Evolutionary conservation across 2,329 filamentous ascomycete genomes (phyloP).

Genomic region (Colletotrichum sp.): DNA sequence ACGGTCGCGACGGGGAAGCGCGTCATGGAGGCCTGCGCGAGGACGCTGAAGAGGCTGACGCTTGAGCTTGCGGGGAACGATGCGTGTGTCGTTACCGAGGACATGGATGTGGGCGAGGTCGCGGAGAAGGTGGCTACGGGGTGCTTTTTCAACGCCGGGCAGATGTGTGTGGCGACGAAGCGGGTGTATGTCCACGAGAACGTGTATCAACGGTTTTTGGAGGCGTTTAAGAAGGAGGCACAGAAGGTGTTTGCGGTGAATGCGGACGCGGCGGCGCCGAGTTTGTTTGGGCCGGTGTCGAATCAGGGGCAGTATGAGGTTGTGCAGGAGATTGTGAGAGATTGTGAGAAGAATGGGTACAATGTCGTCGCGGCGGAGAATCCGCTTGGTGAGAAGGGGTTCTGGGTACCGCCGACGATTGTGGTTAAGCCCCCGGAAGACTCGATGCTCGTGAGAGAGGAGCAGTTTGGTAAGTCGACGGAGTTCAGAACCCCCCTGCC

Average conservation of each 20-base stretch:
- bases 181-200: constrained; percentile 64
- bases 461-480: constrained; percentile 41
- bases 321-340: constrained; percentile 51
- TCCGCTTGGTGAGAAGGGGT: constrained; percentile 44
- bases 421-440: constrained; percentile 63
- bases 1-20: constrained; percentile 54
- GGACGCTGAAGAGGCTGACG: constrained; percentile 57
- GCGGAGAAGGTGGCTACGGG: constrained; percentile 46
- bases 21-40: constrained; percentile 52
- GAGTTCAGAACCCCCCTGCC: not conserved
- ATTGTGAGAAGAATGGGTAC: constrained; percentile 22
- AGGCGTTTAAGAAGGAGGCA: constrained; percentile 30
- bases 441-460: constrained; percentile 58
- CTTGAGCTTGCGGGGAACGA: constrained; percentile 62
- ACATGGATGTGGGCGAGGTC: constrained; percentile 52
- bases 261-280: not conserved
- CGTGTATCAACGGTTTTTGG: constrained; percentile 60
- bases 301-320: constrained; percentile 68
- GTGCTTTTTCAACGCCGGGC: constrained; percentile 57
- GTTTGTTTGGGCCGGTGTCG: constrained; percentile 60
- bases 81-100: constrained; percentile 55
- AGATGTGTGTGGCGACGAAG: constrained; percentile 62
- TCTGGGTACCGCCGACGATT: constrained; percentile 61
- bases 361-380: constrained; percentile 36
- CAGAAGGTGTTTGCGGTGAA: not conserved